A percentile compares a stretch with the other conserved stretches of the same genome.
Evolutionary conservation across 2,329 filamentous ascomycete species (phyloP).

Genomic region (Aspergillus felis): DNA sequence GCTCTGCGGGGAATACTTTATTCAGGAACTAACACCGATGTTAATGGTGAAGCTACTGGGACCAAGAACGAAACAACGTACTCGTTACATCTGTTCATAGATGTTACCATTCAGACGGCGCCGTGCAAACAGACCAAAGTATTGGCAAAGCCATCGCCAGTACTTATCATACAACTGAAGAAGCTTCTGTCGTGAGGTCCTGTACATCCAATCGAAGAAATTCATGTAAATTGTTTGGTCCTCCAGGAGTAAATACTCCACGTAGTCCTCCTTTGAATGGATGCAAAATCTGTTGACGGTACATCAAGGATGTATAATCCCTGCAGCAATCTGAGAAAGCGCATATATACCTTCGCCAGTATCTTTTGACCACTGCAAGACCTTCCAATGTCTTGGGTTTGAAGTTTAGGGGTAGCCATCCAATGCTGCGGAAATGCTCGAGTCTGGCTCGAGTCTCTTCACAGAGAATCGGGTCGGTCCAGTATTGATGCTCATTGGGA

Average conservation of each 20-base stretch:
- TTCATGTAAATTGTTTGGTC: slow-evolving; percentile 16
- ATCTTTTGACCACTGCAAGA: slow-evolving; percentile 19
- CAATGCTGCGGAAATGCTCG: slow-evolving; percentile 17
- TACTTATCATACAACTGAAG: slow-evolving; percentile 1
- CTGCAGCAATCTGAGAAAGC: background rate
- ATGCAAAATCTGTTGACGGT: slow-evolving; percentile 9
- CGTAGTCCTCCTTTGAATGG: slow-evolving; percentile 12
- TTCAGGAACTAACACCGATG: too few relatives aligned
- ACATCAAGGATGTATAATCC: background rate
- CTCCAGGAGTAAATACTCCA: slow-evolving; percentile 12
- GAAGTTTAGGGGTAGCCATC: slow-evolving; percentile 24
- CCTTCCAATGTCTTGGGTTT: slow-evolving; percentile 22
- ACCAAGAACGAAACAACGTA: too few relatives aligned
- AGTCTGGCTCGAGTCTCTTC: slow-evolving; percentile 23
- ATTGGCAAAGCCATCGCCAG: slow-evolving; percentile 10
- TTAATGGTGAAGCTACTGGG: too few relatives aligned
- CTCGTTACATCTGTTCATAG: too few relatives aligned
- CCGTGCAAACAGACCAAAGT: slow-evolving; percentile 5
- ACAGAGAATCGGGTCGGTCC: slow-evolving; percentile 22
- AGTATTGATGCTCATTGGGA: slow-evolving; percentile 17
- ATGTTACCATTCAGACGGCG: background rate
- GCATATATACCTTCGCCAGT: background rate
- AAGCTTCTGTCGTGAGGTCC: slow-evolving; percentile 4
- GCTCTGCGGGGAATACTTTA: too few relatives aligned
- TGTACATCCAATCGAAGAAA: slow-evolving; percentile 16